Percentiles rank a stretch among this genome's conserved stretches.
Evolutionary conservation across 495 filamentous ascomycete species (phyloP).

Genomic region (Pyrenopolyporus hunteri): DNA sequence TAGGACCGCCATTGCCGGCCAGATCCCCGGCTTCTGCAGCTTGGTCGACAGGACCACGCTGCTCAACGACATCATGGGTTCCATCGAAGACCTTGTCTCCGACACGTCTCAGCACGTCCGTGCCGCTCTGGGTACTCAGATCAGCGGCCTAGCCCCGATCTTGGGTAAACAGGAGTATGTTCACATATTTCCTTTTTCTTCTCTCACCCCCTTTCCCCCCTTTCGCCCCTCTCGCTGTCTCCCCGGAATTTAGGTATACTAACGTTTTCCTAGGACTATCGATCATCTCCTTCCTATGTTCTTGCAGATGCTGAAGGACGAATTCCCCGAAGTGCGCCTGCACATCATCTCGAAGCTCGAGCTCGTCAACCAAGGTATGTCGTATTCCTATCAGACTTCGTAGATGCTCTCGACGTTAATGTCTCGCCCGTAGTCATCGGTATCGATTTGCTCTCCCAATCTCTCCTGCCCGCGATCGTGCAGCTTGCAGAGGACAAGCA

Average conservation of each 20-base stretch:
- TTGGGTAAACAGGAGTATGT: slow-evolving; percentile 96
- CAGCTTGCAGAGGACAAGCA: slow-evolving; percentile 99
- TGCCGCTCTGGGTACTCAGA: slow-evolving; percentile 92
- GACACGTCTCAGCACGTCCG: slow-evolving; percentile 97
- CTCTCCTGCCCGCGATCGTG: slow-evolving; percentile 95
- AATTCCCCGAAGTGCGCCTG: slow-evolving; percentile 95
- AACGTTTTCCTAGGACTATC: slow-evolving; percentile 71
- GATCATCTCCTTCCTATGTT: slow-evolving; percentile 98
- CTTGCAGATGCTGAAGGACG: slow-evolving; percentile 98
- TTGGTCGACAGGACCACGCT: slow-evolving; percentile 85
- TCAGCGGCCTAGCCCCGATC: slow-evolving; percentile 95
- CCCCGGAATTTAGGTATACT: too few relatives aligned
- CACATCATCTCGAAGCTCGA: slow-evolving; percentile 99
- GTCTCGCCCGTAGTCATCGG: slow-evolving; percentile 83
- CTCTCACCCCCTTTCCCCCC: too few relatives aligned
- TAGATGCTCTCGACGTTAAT: slow-evolving; percentile 30
- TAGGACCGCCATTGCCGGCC: slow-evolving; percentile 93
- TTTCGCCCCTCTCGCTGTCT: too few relatives aligned
- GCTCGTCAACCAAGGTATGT: slow-evolving; percentile 91
- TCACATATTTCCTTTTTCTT: background rate
- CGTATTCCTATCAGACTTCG: background rate
- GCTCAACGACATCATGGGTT: slow-evolving; percentile 95
- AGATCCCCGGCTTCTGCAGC: slow-evolving; percentile 95
- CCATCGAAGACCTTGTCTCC: slow-evolving; percentile 92
- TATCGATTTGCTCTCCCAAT: slow-evolving; percentile 94